These are phyloP conservation scores for Paramecium sonneborni DNA, from an alignment of 73 alveolate genomes.

Conservation along the genomic window DNA sequence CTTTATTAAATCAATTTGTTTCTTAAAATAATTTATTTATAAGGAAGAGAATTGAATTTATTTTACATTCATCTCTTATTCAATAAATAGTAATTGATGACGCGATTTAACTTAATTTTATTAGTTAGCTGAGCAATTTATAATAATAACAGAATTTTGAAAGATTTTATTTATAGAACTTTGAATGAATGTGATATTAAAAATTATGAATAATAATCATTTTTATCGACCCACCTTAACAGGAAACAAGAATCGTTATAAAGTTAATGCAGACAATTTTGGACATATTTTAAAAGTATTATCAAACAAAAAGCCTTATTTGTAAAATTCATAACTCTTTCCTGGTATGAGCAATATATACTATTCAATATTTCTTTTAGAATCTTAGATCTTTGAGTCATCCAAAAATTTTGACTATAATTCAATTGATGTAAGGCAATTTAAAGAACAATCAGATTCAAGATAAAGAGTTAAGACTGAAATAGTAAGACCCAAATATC, in stretches of 20 bases:
- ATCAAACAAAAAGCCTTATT: not conserved
- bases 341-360: not conserved
- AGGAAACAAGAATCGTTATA: not conserved
- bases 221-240: not conserved
- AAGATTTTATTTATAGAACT: not conserved
- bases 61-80: too few relatives aligned
- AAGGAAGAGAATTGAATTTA: too few relatives aligned
- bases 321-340: not conserved
- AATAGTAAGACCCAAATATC: not conserved
- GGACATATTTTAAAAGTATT: not conserved
- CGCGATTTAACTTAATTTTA: not conserved
- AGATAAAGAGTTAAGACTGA: not conserved
- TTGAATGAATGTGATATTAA: not conserved
- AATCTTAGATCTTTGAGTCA: not conserved
- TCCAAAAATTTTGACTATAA: not conserved
- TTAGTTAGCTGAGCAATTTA: not conserved
- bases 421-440: not conserved
- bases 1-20: too few relatives aligned
- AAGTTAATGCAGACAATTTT: not conserved
- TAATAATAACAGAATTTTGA: not conserved
- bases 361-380: slow-evolving; percentile 4
- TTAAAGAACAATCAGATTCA: not conserved
- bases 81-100: too few relatives aligned
- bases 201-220: not conserved
- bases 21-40: too few relatives aligned